Conservation (phyloP, 805 yeast genomes). For the Myxozyma neotropica region DNA sequence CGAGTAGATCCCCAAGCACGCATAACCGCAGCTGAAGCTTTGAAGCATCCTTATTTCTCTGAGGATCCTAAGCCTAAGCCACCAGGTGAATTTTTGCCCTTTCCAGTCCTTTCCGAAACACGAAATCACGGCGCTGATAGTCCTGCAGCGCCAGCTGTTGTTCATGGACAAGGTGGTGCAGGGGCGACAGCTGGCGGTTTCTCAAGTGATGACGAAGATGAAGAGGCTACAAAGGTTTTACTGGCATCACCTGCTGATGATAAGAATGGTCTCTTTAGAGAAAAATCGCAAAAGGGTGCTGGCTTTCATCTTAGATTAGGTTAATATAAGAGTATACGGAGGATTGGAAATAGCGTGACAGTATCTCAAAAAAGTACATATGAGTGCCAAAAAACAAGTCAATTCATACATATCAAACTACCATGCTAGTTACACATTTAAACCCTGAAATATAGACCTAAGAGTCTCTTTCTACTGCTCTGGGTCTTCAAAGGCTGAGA, state of each 20-base stretch:
- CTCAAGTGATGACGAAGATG: slow-evolving; percentile 1
- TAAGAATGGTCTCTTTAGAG: slow-evolving; percentile 18
- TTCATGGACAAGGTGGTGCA: slow-evolving; percentile 13
- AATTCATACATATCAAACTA: background rate
- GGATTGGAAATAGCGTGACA: background rate
- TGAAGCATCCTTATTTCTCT: slow-evolving; percentile 48
- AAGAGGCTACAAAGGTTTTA: background rate
- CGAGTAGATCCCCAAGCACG: slow-evolving; percentile 50
- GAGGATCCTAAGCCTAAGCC: slow-evolving; percentile 48
- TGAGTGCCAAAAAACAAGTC: background rate
- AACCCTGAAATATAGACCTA: background rate
- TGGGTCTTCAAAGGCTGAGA: slow-evolving; percentile 37
- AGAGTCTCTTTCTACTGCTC: too few species aligned
- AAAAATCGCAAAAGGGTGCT: slow-evolving; percentile 16
- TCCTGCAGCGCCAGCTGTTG: slow-evolving; percentile 25
- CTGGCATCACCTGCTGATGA: slow-evolving; percentile 13
- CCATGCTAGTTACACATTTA: background rate
- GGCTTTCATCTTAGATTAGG: slow-evolving; percentile 27
- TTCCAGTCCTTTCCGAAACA: slow-evolving; percentile 33
- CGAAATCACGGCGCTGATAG: slow-evolving; percentile 1
- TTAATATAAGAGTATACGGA: background rate
- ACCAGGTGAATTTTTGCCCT: slow-evolving; percentile 37
- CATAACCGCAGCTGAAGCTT: slow-evolving; percentile 51
- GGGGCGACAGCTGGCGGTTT: background rate
- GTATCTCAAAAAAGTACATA: background rate